phyloP scores from a whole-genome alignment of 306 rosid species.

The Acacia acuminata region DNA sequence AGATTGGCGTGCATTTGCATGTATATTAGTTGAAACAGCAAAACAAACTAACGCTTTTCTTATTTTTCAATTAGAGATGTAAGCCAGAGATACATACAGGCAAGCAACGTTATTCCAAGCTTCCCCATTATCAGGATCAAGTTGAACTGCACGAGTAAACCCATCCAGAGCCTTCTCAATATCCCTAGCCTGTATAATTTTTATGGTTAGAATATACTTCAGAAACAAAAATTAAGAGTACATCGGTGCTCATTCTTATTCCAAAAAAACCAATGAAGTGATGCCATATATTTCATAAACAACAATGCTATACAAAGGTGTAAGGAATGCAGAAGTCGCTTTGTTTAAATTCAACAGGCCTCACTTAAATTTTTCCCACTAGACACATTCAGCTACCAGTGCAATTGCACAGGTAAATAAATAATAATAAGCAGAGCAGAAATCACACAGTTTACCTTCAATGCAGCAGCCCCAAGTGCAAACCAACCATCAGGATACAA shows the following conservation, averaged over 20 bases:
- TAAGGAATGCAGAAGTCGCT: conserved; percentile 20
- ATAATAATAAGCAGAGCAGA: conserved; percentile 14
- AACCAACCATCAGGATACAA: conserved; percentile 96
- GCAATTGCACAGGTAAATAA: conserved; percentile 8
- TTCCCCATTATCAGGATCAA: conserved; percentile 98
- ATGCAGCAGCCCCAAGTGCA: conserved; percentile 96
- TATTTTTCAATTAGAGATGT: conserved; percentile 6
- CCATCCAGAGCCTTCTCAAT: conserved; percentile 91
- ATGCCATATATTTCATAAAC: conserved; percentile 17
- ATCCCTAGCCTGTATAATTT: conserved; percentile 76
- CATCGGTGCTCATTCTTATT: conserved; percentile 8
- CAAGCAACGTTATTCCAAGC: conserved; percentile 99
- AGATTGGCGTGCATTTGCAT: neutral
- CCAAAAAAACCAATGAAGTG: conserved; percentile 22
- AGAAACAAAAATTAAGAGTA: conserved; percentile 11
- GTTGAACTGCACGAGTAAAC: conserved; percentile 95
- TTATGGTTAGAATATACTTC: conserved; percentile 29
- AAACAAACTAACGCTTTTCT: neutral
- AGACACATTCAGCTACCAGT: neutral
- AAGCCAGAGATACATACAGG: conserved; percentile 60
- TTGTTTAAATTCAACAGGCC: conserved; percentile 19
- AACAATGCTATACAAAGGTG: neutral
- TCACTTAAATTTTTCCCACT: conserved; percentile 15
- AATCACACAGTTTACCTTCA: conserved; percentile 64
- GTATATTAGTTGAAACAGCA: conserved; percentile 3